A percentile compares a stretch with the other conserved stretches of the same genome.
These are phyloP conservation scores for Rhypophila decipiens DNA, from an alignment of 495 filamentous ascomycete species.

Conservation along the genomic window DNA sequence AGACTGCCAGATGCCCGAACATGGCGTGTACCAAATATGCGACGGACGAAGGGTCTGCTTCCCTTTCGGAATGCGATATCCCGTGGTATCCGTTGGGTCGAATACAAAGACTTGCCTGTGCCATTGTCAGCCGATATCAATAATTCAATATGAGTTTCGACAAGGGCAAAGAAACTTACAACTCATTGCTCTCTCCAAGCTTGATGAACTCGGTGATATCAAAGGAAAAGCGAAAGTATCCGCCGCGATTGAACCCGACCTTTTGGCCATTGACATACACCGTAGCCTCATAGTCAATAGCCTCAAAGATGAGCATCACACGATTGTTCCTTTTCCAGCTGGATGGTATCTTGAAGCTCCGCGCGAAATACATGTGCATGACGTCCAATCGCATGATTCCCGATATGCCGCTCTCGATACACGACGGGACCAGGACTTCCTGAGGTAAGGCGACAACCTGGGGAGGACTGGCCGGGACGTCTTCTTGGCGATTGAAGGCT, in stretches of 20 bases:
- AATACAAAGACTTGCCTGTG: slow-evolving; percentile 57
- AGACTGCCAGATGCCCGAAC: slow-evolving; percentile 64
- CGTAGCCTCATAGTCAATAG: slow-evolving; percentile 61
- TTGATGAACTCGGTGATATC: slow-evolving; percentile 50
- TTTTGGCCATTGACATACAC: slow-evolving; percentile 56
- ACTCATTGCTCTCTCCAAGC: slow-evolving; percentile 39
- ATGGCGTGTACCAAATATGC: slow-evolving; percentile 66
- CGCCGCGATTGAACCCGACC: slow-evolving; percentile 51
- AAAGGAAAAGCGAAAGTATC: slow-evolving; percentile 55
- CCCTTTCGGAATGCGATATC: slow-evolving; percentile 53
- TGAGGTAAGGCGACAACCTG: slow-evolving; percentile 4
- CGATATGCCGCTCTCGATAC: slow-evolving; percentile 48
- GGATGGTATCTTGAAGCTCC: slow-evolving; percentile 46
- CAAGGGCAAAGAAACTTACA: slow-evolving; percentile 39
- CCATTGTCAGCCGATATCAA: no score
- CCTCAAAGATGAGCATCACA: slow-evolving; percentile 60
- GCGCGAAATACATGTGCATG: slow-evolving; percentile 56
- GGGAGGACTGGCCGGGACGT: slow-evolving; percentile 39
- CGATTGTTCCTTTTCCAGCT: slow-evolving; percentile 33
- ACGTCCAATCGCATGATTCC: slow-evolving; percentile 44
- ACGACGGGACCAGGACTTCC: slow-evolving; percentile 58
- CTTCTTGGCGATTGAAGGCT: slow-evolving; percentile 28
- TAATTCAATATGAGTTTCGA: no score
- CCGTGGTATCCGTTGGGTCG: slow-evolving; percentile 52
- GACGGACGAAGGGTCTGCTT: slow-evolving; percentile 54